A percentile compares a stretch with the other conserved stretches of the same genome.
These are phyloP conservation scores for Hymenoscyphus infarciens DNA, from an alignment of 2,329 filamentous ascomycete species.

Conservation along the genomic window DNA sequence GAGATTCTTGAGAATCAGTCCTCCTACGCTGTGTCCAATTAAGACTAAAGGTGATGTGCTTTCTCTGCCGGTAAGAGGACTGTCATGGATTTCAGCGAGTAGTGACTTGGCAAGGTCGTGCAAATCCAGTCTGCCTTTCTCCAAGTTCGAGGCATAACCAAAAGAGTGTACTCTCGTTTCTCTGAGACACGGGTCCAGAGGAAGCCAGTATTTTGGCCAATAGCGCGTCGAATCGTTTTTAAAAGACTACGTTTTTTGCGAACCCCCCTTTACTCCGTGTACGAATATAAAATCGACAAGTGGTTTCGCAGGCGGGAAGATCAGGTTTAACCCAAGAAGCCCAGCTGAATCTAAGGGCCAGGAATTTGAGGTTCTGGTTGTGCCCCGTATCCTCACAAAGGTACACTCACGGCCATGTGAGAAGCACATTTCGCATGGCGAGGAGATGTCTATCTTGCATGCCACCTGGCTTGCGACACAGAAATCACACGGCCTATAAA, in stretches of 20 bases:
- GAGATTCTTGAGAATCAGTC: slow-evolving; percentile 33
- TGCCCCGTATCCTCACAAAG: background rate
- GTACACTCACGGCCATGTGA: slow-evolving; percentile 37
- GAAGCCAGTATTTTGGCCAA: slow-evolving; percentile 38
- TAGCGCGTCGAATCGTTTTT: slow-evolving; percentile 20
- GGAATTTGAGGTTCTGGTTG: slow-evolving; percentile 33
- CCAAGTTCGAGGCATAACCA: slow-evolving; percentile 38
- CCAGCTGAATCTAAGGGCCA: background rate
- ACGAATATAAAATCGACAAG: slow-evolving; percentile 40
- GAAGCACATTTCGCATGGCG: slow-evolving; percentile 42
- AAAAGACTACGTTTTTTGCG: slow-evolving; percentile 36
- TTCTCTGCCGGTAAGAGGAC: background rate
- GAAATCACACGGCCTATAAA: slow-evolving; percentile 43
- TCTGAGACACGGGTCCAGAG: slow-evolving; percentile 31
- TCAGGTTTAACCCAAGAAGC: slow-evolving; percentile 14
- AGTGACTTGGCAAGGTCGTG: slow-evolving; percentile 35
- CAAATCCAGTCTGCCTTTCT: slow-evolving; percentile 20
- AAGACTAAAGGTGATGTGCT: slow-evolving; percentile 38
- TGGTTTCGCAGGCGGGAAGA: slow-evolving; percentile 25
- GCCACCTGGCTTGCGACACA: slow-evolving; percentile 44
- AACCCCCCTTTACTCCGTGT: slow-evolving; percentile 39
- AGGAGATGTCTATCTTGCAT: slow-evolving; percentile 41
- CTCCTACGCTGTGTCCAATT: slow-evolving; percentile 46
- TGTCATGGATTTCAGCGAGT: slow-evolving; percentile 9
- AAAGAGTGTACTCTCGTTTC: slow-evolving; percentile 36